A percentile compares a stretch with the other conserved stretches of the same genome.
Evolutionary conservation across 2,329 filamentous ascomycete species (phyloP).

Genomic region (Pyrenophora graminea): DNA sequence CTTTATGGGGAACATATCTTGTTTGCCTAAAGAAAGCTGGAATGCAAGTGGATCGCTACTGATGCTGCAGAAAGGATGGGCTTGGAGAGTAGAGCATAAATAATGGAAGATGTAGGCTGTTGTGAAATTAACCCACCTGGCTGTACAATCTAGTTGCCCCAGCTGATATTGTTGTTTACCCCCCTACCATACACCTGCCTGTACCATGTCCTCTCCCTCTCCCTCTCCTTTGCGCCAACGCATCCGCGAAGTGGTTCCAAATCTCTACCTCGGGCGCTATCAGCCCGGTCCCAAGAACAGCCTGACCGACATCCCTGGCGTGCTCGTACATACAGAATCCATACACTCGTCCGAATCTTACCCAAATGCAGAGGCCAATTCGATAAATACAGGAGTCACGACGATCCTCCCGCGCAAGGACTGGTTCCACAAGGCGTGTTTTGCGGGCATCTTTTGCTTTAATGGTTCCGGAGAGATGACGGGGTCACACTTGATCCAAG

Average conservation of each 20-base stretch:
- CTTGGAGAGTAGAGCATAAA: too few species aligned
- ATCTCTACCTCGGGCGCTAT: constrained; percentile 44
- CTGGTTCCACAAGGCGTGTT: constrained; percentile 49
- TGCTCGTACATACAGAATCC: constrained; percentile 49
- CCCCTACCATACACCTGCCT: too few species aligned
- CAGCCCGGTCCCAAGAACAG: constrained; percentile 49
- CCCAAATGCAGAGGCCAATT: constrained; percentile 30
- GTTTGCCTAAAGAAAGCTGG: too few species aligned
- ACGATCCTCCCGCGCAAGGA: constrained; percentile 51
- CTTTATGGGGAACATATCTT: too few species aligned
- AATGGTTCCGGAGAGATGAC: constrained; percentile 69
- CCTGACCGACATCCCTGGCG: constrained; percentile 52
- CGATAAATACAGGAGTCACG: constrained; percentile 52
- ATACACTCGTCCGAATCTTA: constrained; percentile 39
- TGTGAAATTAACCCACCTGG: too few species aligned
- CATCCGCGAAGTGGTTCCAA: constrained; percentile 47
- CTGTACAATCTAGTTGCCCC: too few species aligned
- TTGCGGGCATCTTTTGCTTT: constrained; percentile 60
- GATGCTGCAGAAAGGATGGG: too few species aligned
- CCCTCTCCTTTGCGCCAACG: constrained; percentile 31
- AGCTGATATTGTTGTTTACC: too few species aligned
- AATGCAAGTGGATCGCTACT: too few species aligned
- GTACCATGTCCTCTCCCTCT: constrained; percentile 14
- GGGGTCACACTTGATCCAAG: constrained; percentile 64
- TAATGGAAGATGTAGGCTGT: too few species aligned